These are phyloP conservation scores for Rubia balearica DNA, from an alignment of 305 asterid species.

Conservation along the genomic window DNA sequence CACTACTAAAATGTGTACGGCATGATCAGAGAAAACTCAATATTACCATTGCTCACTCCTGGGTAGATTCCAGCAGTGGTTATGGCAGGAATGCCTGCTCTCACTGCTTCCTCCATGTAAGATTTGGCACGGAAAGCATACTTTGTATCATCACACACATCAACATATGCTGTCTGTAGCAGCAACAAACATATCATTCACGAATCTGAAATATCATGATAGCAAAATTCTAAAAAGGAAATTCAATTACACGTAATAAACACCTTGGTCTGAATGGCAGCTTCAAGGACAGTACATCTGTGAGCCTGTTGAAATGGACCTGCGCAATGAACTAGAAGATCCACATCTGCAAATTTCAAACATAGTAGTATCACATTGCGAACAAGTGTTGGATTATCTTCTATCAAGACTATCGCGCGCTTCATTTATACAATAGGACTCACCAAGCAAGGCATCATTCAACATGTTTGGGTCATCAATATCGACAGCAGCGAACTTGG, in stretches of 20 bases:
- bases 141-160: slow-evolving; percentile 88
- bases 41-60: slow-evolving; percentile 94
- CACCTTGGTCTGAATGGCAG: slow-evolving; percentile 95
- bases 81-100: slow-evolving; percentile 80
- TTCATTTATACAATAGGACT: slow-evolving; percentile 10
- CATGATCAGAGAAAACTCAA: slow-evolving; percentile 30
- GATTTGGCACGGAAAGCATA: slow-evolving; percentile 70
- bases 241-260: not conserved
- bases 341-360: slow-evolving; percentile 48
- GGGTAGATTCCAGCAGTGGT: slow-evolving; percentile 95
- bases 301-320: slow-evolving; percentile 92
- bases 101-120: slow-evolving; percentile 54
- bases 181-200: slow-evolving; percentile 6
- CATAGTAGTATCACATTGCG: not conserved
- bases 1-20: slow-evolving; percentile 16
- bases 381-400: not conserved
- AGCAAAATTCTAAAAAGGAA: not conserved
- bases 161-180: slow-evolving; percentile 80
- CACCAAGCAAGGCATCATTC: slow-evolving; percentile 54
- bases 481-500: slow-evolving; percentile 60
- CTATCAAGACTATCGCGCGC: not conserved
- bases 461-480: slow-evolving; percentile 45
- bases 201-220: not conserved
- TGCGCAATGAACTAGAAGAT: slow-evolving; percentile 80
- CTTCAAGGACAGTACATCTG: slow-evolving; percentile 70